phyloP scores from a whole-genome alignment of 257 asterid species.

The Scutellaria barbata region DNA sequence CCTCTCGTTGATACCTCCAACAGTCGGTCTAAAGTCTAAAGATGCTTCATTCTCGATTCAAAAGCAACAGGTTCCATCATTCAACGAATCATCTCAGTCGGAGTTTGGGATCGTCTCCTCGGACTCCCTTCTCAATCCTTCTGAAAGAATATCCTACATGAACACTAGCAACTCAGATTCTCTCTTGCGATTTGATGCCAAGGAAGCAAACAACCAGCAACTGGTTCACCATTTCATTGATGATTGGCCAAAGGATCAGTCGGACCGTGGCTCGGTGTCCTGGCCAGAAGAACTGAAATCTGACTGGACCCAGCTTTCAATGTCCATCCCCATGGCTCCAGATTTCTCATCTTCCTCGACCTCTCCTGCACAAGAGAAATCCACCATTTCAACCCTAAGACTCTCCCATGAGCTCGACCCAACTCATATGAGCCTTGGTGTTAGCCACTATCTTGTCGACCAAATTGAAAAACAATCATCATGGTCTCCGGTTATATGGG shows the following conservation, averaged over 20 bases:
- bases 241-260: conserved; percentile 67
- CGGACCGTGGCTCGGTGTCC: conserved; percentile 44
- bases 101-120: conserved; percentile 72
- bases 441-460: conserved; percentile 36
- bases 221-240: conserved; percentile 66
- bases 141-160: conserved; percentile 57
- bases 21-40: conserved; percentile 43
- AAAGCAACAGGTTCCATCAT: conserved; percentile 49
- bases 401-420: conserved; percentile 61
- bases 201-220: conserved; percentile 48
- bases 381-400: conserved; percentile 56
- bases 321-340: conserved; percentile 72
- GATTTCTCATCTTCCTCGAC: conserved; percentile 65
- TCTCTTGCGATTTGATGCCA: conserved; percentile 45
- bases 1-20: conserved; percentile 45
- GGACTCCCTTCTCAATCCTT: conserved; percentile 66
- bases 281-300: conserved; percentile 71
- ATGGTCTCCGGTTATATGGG: conserved; percentile 81
- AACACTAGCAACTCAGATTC: conserved; percentile 47
- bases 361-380: conserved; percentile 59
- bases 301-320: conserved; percentile 91
- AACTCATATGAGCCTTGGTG: conserved; percentile 65
- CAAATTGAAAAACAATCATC: conserved; percentile 48
- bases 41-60: conserved; percentile 46
- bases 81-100: conserved; percentile 44